These are phyloP conservation scores for Botrytis fragariae DNA, from an alignment of 2,329 filamentous ascomycete genomes.

Conservation along the genomic window DNA sequence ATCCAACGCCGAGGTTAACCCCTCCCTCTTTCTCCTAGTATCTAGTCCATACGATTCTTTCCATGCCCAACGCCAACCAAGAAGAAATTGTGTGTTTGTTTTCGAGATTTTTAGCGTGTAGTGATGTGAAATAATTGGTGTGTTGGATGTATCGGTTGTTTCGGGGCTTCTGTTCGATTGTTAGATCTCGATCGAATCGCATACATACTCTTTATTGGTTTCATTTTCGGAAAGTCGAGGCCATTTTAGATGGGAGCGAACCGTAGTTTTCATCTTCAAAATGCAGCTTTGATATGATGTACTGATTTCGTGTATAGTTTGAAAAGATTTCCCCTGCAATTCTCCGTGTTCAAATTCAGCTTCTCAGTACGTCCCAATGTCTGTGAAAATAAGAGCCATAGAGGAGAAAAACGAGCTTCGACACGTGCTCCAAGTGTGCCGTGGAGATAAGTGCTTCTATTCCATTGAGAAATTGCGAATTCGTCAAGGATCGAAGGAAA, in stretches of 20 bases:
- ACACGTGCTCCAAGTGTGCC: neutral
- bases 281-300: neutral
- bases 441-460: fast-evolving
- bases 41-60: neutral
- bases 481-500: neutral
- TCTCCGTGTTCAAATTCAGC: neutral
- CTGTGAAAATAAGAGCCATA: neutral
- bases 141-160: fast-evolving
- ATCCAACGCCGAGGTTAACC: fast-evolving
- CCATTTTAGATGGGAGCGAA: neutral
- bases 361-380: neutral
- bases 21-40: fast-evolving
- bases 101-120: neutral
- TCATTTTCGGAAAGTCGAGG: neutral
- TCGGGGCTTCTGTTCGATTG: fast-evolving
- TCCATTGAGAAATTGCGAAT: fast-evolving
- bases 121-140: no score
- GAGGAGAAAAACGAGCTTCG: neutral
- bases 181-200: neutral
- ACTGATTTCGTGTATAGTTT: neutral
- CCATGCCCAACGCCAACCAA: fast-evolving
- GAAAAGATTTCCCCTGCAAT: neutral
- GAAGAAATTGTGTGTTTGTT: fast-evolving
- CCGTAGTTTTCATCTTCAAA: neutral
- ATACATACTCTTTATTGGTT: neutral